Conservation (phyloP, 495 filamentous ascomycete genomes). For the Neurospora sp. region DNA sequence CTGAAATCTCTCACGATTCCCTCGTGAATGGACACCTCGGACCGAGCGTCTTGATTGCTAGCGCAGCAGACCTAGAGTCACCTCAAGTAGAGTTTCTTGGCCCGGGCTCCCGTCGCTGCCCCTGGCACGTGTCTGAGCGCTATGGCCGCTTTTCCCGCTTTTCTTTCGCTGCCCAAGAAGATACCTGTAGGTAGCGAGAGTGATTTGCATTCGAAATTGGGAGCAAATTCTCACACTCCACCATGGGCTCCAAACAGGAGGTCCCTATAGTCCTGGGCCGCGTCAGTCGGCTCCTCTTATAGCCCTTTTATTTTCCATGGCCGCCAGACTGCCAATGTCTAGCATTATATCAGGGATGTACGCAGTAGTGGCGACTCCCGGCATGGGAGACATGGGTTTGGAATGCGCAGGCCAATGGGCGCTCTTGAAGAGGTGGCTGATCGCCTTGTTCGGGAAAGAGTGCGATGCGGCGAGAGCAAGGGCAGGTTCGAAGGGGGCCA, state of each 20-base stretch:
- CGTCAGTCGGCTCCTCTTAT: background rate
- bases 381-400: background rate
- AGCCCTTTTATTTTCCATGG: background rate
- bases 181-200: background rate
- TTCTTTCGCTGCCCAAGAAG: background rate
- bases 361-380: background rate
- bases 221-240: background rate
- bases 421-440: background rate
- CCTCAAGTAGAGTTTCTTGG: background rate
- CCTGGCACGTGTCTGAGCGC: background rate
- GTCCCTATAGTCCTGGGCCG: background rate
- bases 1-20: background rate
- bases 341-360: background rate
- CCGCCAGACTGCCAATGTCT: background rate
- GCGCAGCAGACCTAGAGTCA: background rate
- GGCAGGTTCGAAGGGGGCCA: background rate
- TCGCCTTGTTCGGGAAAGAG: background rate
- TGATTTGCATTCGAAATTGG: background rate
- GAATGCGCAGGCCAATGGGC: background rate
- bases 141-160: background rate
- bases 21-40: background rate
- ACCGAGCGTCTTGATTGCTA: background rate
- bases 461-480: background rate
- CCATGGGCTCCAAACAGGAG: background rate
- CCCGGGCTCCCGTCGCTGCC: background rate